These are phyloP conservation scores for Ascoidea tarda DNA, from an alignment of 805 yeast genomes.

Conservation along the genomic window DNA sequence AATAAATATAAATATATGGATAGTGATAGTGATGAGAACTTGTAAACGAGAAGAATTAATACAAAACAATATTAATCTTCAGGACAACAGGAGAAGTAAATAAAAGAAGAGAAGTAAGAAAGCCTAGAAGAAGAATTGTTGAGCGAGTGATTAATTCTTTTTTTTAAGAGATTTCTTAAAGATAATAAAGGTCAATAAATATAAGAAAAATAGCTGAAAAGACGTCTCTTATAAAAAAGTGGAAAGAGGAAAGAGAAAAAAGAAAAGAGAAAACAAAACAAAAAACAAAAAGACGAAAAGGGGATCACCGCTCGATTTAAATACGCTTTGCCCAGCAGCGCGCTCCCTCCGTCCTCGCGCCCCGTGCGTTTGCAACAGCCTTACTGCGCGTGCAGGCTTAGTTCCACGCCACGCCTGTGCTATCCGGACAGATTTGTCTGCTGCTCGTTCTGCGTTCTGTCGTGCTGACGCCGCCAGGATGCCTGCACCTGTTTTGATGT, in stretches of 20 bases:
- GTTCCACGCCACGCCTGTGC: no score
- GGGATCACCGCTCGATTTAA: slow-evolving; percentile 16
- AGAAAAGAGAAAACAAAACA: not conserved
- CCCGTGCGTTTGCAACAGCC: not conserved
- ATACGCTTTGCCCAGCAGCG: slow-evolving; percentile 17
- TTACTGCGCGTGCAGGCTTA: no score
- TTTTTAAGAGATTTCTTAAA: not conserved
- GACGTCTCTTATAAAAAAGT: no score
- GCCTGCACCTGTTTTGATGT: no score
- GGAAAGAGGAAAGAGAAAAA: not conserved
- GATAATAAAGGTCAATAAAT: not conserved
- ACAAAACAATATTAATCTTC: no score
- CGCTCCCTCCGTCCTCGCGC: slow-evolving; percentile 16
- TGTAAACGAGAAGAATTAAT: no score
- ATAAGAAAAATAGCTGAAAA: slow-evolving; percentile 4
- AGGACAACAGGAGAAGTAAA: no score
- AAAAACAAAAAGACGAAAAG: not conserved
- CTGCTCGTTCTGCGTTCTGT: no score
- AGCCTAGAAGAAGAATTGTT: not conserved
- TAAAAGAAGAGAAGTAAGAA: not conserved
- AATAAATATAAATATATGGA: no score
- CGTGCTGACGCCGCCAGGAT: no score
- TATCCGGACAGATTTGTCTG: no score
- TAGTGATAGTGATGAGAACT: no score
- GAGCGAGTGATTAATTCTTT: slow-evolving; percentile 2